Percentiles rank a stretch among this genome's conserved stretches.
Evolutionary conservation across 2,329 filamentous ascomycete genomes (phyloP).

Genomic region (Arthroderma uncinatum): DNA sequence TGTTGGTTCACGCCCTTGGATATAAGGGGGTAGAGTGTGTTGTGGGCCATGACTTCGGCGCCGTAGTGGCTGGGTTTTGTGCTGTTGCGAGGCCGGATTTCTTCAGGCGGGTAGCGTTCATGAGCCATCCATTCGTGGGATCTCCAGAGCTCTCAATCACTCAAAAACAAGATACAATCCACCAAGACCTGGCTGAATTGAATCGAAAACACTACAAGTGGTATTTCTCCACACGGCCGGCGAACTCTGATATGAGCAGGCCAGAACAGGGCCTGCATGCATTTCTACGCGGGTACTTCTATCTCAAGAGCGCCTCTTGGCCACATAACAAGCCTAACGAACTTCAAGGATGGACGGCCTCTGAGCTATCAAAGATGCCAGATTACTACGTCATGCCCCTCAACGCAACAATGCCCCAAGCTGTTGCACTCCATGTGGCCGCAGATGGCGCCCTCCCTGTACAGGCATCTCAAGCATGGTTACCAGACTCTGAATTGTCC

Average conservation of each 20-base stretch:
- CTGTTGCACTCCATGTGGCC: conserved; percentile 45
- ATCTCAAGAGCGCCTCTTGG: conserved; percentile 57
- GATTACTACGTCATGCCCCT: conserved; percentile 58
- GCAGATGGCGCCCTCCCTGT: conserved; percentile 32
- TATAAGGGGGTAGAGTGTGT: conserved; percentile 49
- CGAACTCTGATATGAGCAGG: conserved; percentile 29
- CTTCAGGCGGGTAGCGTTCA: conserved; percentile 50
- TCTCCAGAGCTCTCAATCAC: conserved; percentile 31
- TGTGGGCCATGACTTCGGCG: conserved; percentile 58
- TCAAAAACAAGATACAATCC: conserved; percentile 36
- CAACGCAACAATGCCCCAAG: conserved; percentile 47
- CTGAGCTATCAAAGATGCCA: conserved; percentile 49
- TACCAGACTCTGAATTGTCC: conserved; percentile 46
- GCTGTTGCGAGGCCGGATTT: conserved; percentile 54
- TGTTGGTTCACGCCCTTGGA: conserved; percentile 50
- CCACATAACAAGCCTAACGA: conserved; percentile 43
- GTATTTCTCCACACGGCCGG: conserved; percentile 37
- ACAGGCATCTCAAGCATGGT: conserved; percentile 39
- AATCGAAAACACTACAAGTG: conserved; percentile 59
- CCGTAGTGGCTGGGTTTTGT: conserved; percentile 47
- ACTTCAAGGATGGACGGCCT: conserved; percentile 46
- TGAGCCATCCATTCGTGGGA: conserved; percentile 55
- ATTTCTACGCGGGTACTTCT: conserved; percentile 56
- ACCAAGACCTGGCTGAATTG: conserved; percentile 44
- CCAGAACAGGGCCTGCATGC: conserved; percentile 42